Conservation (phyloP, 176 grass and related monocot genomes). For the Oryza meridionalis region DNA sequence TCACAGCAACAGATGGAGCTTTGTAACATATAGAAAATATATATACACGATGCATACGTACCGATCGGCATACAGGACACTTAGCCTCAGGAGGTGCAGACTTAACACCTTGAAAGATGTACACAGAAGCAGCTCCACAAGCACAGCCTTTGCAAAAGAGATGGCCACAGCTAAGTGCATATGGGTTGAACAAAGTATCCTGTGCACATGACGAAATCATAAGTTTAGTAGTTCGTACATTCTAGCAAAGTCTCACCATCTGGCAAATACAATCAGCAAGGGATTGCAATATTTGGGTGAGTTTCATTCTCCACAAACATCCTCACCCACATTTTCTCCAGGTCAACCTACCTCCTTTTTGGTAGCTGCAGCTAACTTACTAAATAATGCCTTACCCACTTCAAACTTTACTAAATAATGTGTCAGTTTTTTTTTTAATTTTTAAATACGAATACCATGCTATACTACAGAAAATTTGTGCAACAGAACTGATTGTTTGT, state of each 20-base stretch:
- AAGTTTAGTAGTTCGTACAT: background rate
- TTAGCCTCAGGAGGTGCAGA: conserved; percentile 49
- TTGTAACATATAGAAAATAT: background rate
- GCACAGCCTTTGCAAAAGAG: conserved; percentile 75
- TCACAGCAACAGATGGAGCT: background rate
- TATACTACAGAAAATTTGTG: background rate
- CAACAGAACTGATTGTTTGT: background rate
- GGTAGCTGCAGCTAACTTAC: background rate
- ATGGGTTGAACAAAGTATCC: conserved; percentile 75
- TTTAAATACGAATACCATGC: background rate
- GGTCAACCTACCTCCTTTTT: background rate
- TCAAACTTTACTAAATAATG: background rate
- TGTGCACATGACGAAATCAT: conserved; percentile 19
- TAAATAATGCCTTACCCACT: background rate
- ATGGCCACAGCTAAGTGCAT: conserved; percentile 69
- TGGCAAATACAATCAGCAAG: background rate
- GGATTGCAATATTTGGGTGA: background rate
- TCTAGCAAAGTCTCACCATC: background rate
- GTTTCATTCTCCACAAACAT: background rate
- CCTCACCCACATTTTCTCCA: background rate
- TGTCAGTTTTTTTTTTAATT: background rate
- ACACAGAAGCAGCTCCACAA: conserved; percentile 69
- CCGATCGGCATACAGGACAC: conserved; percentile 71
- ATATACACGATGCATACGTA: conserved; percentile 23
- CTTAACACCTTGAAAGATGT: conserved; percentile 73